Evolutionary conservation across 305 asterid genomes (phyloP).

Genomic region (Fraxinus sp.): DNA sequence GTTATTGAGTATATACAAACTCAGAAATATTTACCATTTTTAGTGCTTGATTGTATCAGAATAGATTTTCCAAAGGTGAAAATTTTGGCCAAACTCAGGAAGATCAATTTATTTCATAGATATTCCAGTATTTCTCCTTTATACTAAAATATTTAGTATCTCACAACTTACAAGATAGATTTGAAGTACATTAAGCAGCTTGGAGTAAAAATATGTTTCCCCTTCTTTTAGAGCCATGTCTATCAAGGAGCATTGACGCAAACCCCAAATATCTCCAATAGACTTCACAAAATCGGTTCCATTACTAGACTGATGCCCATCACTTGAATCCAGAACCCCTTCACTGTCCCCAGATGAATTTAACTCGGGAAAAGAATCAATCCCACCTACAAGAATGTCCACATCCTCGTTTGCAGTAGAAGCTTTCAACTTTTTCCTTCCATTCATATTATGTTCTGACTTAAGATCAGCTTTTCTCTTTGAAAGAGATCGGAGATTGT

Average conservation of each 20-base stretch:
- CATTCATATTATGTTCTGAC: constrained; percentile 31
- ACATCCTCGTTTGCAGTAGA: constrained; percentile 46
- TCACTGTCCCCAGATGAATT: constrained; percentile 39
- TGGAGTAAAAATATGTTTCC: constrained; percentile 68
- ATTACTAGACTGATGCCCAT: constrained; percentile 41
- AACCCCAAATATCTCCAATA: constrained; percentile 62
- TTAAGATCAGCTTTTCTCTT: constrained; percentile 65
- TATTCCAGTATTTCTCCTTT: constrained; percentile 16
- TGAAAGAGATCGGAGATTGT: constrained; percentile 40
- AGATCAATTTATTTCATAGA: constrained; percentile 3
- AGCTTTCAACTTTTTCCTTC: constrained; percentile 63
- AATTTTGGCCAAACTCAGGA: constrained; percentile 8
- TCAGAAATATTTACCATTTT: constrained; percentile 1
- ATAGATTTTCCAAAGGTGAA: not conserved
- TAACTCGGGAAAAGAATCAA: constrained; percentile 44
- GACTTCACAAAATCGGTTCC: constrained; percentile 34
- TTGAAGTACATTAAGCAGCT: constrained; percentile 71
- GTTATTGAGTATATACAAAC: not conserved
- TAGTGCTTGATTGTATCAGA: not conserved
- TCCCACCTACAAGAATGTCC: constrained; percentile 72
- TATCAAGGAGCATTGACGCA: constrained; percentile 31
- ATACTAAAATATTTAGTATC: constrained; percentile 18
- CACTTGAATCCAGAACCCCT: constrained; percentile 41
- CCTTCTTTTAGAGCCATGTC: constrained; percentile 38
- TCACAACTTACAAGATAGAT: constrained; percentile 66